These are phyloP conservation scores for Saturnispora dispora DNA, from an alignment of 805 yeast species.

Conservation along the genomic window DNA sequence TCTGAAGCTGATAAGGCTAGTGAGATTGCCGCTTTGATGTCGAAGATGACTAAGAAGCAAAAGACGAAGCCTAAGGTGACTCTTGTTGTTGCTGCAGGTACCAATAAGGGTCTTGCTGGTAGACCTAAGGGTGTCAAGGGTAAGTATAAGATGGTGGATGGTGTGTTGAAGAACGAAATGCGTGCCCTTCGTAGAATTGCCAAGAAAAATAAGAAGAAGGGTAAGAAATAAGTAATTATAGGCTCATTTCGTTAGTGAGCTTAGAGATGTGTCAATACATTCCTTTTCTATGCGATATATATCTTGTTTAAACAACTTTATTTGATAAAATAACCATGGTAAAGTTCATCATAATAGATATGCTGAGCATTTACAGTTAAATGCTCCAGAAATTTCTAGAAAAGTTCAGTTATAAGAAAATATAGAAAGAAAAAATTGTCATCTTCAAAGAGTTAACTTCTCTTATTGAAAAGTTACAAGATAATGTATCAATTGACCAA, in stretches of 20 bases:
- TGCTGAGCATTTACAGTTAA: background rate
- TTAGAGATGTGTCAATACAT: background rate
- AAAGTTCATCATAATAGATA: background rate
- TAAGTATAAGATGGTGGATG: slow-evolving; percentile 98
- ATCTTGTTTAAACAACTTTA: background rate
- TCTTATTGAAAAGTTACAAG: background rate
- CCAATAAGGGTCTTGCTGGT: slow-evolving; percentile 78
- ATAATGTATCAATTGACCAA: slow-evolving; percentile 5
- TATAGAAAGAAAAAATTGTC: background rate
- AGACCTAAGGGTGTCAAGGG: slow-evolving; percentile 97
- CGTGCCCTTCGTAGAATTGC: slow-evolving; percentile 85
- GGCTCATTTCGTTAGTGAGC: background rate
- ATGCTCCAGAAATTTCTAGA: background rate
- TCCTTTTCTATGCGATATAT: background rate
- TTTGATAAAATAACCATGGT: background rate
- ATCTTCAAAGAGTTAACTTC: background rate
- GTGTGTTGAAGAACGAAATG: slow-evolving; percentile 94
- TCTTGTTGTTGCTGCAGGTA: slow-evolving; percentile 79
- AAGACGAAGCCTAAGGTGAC: slow-evolving; percentile 72
- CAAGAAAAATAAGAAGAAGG: slow-evolving; percentile 65
- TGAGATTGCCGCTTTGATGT: slow-evolving; percentile 81
- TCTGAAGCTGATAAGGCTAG: slow-evolving; percentile 92
- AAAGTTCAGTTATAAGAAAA: background rate
- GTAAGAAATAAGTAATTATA: slow-evolving; percentile 3
- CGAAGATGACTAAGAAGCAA: slow-evolving; percentile 64